These are phyloP conservation scores for Saccharomycopsis lassenensis DNA, from an alignment of 805 yeast genomes.

Conservation along the genomic window DNA sequence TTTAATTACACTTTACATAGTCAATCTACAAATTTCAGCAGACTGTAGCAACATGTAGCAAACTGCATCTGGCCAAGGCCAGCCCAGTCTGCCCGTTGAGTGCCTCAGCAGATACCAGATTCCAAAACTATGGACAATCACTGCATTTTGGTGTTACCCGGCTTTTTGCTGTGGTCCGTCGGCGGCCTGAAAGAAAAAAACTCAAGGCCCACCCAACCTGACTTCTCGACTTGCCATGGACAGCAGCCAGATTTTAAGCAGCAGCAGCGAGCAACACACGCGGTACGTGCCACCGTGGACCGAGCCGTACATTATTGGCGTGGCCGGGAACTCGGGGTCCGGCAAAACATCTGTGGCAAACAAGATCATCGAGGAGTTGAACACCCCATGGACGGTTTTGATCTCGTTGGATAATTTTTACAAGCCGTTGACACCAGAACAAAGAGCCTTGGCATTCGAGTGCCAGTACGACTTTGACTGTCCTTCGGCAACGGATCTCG, in stretches of 20 bases:
- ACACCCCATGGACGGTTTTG: constrained; percentile 92
- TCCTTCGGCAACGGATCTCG: constrained; percentile 79
- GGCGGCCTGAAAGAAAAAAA: not conserved
- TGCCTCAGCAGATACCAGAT: too few species aligned
- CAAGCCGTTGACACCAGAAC: constrained; percentile 54
- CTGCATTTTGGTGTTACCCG: too few species aligned
- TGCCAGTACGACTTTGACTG: constrained; percentile 78
- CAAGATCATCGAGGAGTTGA: constrained; percentile 59
- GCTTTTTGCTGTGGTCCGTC: too few species aligned
- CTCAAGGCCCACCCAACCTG: not conserved
- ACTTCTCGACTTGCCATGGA: not conserved
- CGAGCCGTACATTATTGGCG: constrained; percentile 76
- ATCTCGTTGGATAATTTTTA: constrained; percentile 88
- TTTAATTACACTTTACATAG: too few species aligned
- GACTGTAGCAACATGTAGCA: too few species aligned
- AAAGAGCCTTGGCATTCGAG: constrained; percentile 50
- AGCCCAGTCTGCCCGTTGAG: too few species aligned
- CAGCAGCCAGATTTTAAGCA: not conserved
- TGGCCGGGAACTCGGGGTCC: constrained; percentile 80
- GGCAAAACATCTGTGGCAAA: constrained; percentile 93
- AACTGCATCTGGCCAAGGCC: too few species aligned
- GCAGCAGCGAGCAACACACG: not conserved
- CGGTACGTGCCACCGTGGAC: constrained; percentile 78
- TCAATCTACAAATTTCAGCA: too few species aligned
- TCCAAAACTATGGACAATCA: too few species aligned